Conservation (phyloP, 2,329 filamentous ascomycete species). For the Cladophialophora bantiana region DNA sequence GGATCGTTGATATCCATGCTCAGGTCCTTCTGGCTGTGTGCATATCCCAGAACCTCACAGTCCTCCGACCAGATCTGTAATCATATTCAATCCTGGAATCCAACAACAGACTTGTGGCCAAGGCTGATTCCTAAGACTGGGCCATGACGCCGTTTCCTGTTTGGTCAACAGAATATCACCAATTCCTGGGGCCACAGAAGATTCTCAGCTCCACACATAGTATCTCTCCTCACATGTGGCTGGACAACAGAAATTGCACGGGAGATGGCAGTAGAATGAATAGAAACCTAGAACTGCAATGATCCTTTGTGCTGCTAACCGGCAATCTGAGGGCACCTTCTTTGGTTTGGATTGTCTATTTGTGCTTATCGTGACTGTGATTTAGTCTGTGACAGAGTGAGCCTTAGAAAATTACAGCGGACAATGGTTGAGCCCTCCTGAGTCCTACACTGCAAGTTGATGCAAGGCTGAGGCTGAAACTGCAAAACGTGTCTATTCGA, state of each 20-base stretch:
- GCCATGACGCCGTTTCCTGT: not conserved
- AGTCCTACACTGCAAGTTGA: not conserved
- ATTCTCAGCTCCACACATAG: not conserved
- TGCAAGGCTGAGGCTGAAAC: constrained; percentile 2
- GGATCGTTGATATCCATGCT: not conserved
- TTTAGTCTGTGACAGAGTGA: too few relatives aligned
- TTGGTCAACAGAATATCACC: not conserved
- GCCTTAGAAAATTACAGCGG: not conserved
- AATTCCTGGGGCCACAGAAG: not conserved
- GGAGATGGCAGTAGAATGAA: not conserved
- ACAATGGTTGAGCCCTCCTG: too few relatives aligned
- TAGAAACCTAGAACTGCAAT: not conserved
- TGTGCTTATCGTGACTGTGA: not conserved
- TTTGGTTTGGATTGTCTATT: not conserved
- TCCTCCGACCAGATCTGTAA: not conserved
- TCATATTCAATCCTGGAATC: too few relatives aligned
- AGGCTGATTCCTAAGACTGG: not conserved
- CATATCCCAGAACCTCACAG: not conserved
- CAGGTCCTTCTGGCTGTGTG: not conserved
- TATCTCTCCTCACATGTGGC: not conserved
- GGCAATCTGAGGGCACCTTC: not conserved
- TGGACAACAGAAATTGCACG: not conserved
- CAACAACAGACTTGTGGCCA: not conserved
- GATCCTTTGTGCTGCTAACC: not conserved
- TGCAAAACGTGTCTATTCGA: not conserved